Percentiles rank a stretch among this genome's conserved stretches.
phyloP scores from a whole-genome alignment of 208 protist species.

The Vickermania ingenoplastis region DNA sequence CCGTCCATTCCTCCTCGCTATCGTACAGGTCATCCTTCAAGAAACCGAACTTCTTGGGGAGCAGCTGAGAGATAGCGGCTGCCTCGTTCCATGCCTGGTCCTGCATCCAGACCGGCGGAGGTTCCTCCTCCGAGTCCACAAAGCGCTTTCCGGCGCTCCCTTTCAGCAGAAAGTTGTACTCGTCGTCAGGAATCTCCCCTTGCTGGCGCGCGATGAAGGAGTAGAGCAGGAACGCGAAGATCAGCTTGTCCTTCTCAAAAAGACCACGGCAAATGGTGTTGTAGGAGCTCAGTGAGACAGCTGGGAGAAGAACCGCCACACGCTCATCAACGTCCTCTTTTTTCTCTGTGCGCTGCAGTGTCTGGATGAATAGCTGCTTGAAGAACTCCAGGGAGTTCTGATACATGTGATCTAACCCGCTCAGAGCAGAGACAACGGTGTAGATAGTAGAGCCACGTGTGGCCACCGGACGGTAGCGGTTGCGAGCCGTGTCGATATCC shows the following conservation, averaged over 20 bases:
- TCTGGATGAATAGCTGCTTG: constrained; percentile 86
- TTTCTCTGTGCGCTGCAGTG: constrained; percentile 85
- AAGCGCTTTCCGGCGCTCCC: constrained; percentile 70
- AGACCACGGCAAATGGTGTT: constrained; percentile 91
- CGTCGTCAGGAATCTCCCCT: constrained; percentile 46
- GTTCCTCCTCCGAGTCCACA: constrained; percentile 65
- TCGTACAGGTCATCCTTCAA: constrained; percentile 85
- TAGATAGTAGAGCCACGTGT: constrained; percentile 92
- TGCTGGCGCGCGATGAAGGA: constrained; percentile 76
- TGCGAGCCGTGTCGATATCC: constrained; percentile 89
- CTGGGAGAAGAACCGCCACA: constrained; percentile 74
- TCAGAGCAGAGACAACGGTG: constrained; percentile 90
- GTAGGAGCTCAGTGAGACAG: constrained; percentile 85
- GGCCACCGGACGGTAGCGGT: constrained; percentile 90
- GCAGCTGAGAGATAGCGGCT: constrained; percentile 54
- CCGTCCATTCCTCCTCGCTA: constrained; percentile 65
- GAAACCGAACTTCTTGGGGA: constrained; percentile 71
- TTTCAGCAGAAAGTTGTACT: constrained; percentile 88
- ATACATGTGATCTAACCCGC: constrained; percentile 91
- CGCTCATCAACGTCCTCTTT: constrained; percentile 57
- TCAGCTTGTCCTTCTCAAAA: constrained; percentile 94
- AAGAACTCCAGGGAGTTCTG: constrained; percentile 92
- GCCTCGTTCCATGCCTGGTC: constrained; percentile 89
- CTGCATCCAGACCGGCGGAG: constrained; percentile 82
- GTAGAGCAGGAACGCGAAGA: constrained; percentile 93